These are phyloP conservation scores for Colletotrichum sp. DNA, from an alignment of 2,329 filamentous ascomycete species.

Conservation along the genomic window DNA sequence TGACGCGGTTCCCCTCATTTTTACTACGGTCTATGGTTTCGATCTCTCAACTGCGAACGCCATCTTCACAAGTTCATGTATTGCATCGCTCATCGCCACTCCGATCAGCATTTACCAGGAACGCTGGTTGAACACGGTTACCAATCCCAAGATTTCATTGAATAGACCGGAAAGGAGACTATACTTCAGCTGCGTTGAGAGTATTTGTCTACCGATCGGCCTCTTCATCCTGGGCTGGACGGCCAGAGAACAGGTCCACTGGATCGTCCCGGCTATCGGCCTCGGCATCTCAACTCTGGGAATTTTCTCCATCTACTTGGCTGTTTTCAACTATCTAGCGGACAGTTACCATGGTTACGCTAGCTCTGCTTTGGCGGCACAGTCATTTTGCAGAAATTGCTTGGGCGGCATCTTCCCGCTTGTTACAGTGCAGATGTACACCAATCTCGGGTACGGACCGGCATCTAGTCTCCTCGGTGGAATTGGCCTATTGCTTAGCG, in stretches of 20 bases:
- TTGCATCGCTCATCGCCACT: constrained; percentile 59
- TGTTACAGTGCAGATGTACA: constrained; percentile 75
- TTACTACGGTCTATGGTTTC: constrained; percentile 49
- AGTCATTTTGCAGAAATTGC: constrained; percentile 86
- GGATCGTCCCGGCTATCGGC: constrained; percentile 59
- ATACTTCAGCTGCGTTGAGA: constrained; percentile 63
- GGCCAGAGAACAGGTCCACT: constrained; percentile 49
- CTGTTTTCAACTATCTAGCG: constrained; percentile 53
- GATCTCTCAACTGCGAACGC: constrained; percentile 41
- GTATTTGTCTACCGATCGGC: constrained; percentile 56
- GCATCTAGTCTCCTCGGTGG: constrained; percentile 79
- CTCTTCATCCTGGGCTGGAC: constrained; percentile 67
- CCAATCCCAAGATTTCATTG: constrained; percentile 40
- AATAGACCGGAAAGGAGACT: constrained; percentile 75
- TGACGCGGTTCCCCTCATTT: constrained; percentile 52
- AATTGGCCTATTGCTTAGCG: constrained; percentile 69
- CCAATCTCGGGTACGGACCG: constrained; percentile 68
- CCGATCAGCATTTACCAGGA: constrained; percentile 75
- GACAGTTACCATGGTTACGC: constrained; percentile 50
- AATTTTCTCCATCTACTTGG: constrained; percentile 62
- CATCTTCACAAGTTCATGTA: background rate
- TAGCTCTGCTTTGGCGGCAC: constrained; percentile 77
- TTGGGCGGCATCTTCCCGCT: constrained; percentile 82
- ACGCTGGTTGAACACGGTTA: constrained; percentile 17
- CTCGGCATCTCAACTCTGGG: constrained; percentile 64